Percentiles rank a stretch among this genome's conserved stretches.
phyloP scores from a whole-genome alignment of 352 stramenopile species.

The Globisporangium sylvaticum region DNA sequence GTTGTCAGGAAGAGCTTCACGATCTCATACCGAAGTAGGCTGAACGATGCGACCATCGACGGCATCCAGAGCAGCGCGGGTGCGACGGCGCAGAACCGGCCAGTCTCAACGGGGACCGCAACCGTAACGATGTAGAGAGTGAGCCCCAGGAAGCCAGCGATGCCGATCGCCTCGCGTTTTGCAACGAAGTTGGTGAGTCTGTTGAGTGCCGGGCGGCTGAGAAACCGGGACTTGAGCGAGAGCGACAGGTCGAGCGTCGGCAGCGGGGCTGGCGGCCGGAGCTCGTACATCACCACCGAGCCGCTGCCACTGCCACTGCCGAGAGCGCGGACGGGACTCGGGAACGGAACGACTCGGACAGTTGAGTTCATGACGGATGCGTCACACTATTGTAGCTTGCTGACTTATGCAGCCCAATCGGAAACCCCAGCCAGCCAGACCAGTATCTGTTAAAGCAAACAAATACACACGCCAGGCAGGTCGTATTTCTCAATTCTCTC shows the following conservation, averaged over 20 bases:
- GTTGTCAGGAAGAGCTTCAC: slow-evolving; percentile 5
- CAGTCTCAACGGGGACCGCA: neutral
- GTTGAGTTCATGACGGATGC: neutral
- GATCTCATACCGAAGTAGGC: slow-evolving; percentile 13
- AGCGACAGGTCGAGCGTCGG: slow-evolving; percentile 17
- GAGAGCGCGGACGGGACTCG: neutral
- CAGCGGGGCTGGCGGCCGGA: slow-evolving; percentile 4
- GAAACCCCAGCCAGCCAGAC: too few relatives aligned
- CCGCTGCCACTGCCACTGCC: neutral
- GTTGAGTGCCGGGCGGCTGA: neutral
- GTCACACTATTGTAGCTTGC: too few relatives aligned
- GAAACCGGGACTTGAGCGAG: slow-evolving; percentile 20
- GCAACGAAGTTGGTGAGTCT: neutral
- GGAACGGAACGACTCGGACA: slow-evolving; percentile 1
- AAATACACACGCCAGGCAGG: too few relatives aligned
- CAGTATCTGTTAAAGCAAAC: too few relatives aligned
- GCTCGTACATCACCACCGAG: slow-evolving; percentile 6
- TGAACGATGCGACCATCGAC: neutral
- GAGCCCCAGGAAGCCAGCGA: neutral
- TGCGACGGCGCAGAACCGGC: neutral
- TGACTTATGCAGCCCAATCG: too few relatives aligned
- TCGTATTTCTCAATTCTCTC: too few relatives aligned
- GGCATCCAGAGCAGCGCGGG: neutral
- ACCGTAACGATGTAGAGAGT: slow-evolving; percentile 6
- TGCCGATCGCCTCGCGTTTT: neutral